Conservation (phyloP, 2,329 filamentous ascomycete genomes). For the Neofusicoccum sp. region DNA sequence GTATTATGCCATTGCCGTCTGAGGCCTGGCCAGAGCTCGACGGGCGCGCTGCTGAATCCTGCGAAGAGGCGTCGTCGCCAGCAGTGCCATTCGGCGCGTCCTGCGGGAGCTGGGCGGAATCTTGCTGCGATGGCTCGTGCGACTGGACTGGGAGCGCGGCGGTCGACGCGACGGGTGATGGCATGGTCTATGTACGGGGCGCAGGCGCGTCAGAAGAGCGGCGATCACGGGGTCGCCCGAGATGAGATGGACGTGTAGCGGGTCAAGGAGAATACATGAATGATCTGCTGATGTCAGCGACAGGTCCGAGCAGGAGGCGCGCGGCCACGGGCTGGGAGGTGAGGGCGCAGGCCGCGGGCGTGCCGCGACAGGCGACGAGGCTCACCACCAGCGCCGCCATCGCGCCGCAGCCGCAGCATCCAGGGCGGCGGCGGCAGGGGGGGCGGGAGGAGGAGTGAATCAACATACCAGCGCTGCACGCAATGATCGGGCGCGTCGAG, state of each 20-base stretch:
- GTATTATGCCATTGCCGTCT: constrained; percentile 50
- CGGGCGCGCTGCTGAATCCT: constrained; percentile 31
- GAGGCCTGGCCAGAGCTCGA: constrained; percentile 33
- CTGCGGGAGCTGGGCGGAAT: constrained; percentile 33
- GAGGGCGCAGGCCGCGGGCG: constrained; percentile 15
- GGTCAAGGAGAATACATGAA: constrained; percentile 33
- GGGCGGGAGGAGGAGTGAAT: constrained; percentile 21
- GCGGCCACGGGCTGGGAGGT: constrained; percentile 27
- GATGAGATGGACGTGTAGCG: constrained; percentile 24
- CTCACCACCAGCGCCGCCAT: constrained; percentile 11
- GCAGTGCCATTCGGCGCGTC: constrained; percentile 32
- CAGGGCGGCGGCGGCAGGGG: constrained; percentile 1
- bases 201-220: constrained; percentile 28
- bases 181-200: constrained; percentile 32
- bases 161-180: constrained; percentile 35
- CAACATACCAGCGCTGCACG: constrained; percentile 37
- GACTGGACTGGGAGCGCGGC: constrained; percentile 28
- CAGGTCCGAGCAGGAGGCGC: constrained; percentile 30
- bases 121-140: constrained; percentile 30
- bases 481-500: constrained; percentile 38
- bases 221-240: constrained; percentile 33
- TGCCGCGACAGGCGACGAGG: constrained; percentile 16
- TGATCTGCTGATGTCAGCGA: constrained; percentile 30
- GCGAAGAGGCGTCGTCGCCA: constrained; percentile 36
- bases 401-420: constrained; percentile 2